These are phyloP conservation scores for Debaryomyces psychrophilus DNA, from an alignment of 1,139 yeast species.

Conservation along the genomic window DNA sequence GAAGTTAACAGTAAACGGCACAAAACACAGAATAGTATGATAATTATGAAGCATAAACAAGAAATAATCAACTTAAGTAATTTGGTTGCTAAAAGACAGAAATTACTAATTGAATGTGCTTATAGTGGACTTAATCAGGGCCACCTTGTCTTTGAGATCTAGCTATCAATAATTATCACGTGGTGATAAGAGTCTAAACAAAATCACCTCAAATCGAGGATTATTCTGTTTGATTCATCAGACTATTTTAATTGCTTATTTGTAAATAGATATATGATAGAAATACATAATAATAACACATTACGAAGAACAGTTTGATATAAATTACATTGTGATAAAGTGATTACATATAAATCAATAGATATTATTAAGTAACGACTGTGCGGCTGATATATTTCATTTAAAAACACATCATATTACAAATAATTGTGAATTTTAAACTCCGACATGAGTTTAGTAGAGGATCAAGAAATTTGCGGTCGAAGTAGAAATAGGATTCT, in stretches of 20 bases:
- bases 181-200: slow-evolving; percentile 1
- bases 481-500: neutral
- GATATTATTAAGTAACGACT: neutral
- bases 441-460: neutral
- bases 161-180: neutral
- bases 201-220: neutral
- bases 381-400: neutral
- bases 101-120: slow-evolving; percentile 56
- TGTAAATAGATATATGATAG: slow-evolving; percentile 2
- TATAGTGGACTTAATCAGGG: slow-evolving; percentile 40
- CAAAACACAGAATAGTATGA: slow-evolving; percentile 23
- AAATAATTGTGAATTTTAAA: neutral
- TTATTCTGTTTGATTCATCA: neutral
- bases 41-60: slow-evolving; percentile 49
- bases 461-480: neutral
- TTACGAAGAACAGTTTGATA: neutral
- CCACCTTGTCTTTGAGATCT: slow-evolving; percentile 22
- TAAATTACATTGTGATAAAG: neutral
- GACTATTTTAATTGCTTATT: neutral
- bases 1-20: slow-evolving; percentile 52
- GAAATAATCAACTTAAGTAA: slow-evolving; percentile 55
- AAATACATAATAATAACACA: slow-evolving; percentile 11
- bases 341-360: neutral
- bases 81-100: slow-evolving; percentile 48
- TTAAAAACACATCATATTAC: neutral